phyloP scores from a whole-genome alignment of 192 early-diverging fungal species.

The Entomortierella beljakovae region DNA sequence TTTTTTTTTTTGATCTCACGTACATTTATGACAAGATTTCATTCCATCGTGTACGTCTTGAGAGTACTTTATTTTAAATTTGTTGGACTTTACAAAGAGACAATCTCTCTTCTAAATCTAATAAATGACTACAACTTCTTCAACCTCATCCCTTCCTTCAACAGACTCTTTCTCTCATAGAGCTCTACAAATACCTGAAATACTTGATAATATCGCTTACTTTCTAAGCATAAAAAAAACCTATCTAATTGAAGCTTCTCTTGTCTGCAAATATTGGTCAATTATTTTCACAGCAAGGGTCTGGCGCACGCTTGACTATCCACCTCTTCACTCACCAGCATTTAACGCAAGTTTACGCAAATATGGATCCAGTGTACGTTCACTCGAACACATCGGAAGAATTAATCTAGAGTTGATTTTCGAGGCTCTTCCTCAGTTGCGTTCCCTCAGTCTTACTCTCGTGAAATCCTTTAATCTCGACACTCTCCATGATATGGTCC shows the following conservation, averaged over 20 bases:
- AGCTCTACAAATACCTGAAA: conserved; percentile 1
- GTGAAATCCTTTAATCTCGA: not conserved
- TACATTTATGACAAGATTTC: too few species aligned
- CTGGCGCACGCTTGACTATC: conserved; percentile 4
- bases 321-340: not conserved
- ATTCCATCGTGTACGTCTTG: too few species aligned
- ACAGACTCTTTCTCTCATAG: not conserved
- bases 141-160: not conserved
- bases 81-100: too few species aligned
- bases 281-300: not conserved
- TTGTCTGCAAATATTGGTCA: conserved; percentile 10
- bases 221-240: not conserved
- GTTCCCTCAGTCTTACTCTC: not conserved
- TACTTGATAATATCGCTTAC: not conserved
- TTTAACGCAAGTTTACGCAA: not conserved
- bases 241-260: not conserved
- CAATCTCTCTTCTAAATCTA: not conserved
- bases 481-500: not conserved
- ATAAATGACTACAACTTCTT: not conserved
- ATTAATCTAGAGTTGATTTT: not conserved
- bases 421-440: not conserved
- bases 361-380: not conserved
- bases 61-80: too few species aligned
- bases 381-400: not conserved
- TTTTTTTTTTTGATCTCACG: conserved; percentile 4